phyloP scores from a whole-genome alignment of 1,284 basidiomycete species.

The Rhodotorula sp. region DNA sequence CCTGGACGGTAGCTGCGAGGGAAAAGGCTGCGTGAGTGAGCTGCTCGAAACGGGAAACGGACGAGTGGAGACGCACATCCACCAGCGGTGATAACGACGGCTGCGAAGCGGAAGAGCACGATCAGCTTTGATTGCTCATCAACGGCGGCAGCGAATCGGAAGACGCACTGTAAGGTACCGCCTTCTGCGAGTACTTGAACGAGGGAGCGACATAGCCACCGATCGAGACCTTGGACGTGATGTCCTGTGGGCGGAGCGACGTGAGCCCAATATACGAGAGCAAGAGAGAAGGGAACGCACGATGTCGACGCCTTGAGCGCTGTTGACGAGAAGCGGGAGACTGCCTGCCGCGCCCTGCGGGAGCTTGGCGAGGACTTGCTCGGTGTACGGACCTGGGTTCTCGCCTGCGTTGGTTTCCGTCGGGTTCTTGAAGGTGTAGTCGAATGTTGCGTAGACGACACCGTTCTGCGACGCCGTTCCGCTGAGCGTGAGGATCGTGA shows the following conservation, averaged over 20 bases:
- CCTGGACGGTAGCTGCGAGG: neutral
- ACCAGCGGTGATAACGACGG: constrained; percentile 4
- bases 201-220: constrained; percentile 30
- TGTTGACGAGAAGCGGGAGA: constrained; percentile 16
- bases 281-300: neutral
- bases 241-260: constrained; percentile 8
- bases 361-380: constrained; percentile 23
- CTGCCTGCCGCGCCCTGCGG: constrained; percentile 13
- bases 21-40: neutral
- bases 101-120: neutral
- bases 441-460: constrained; percentile 16
- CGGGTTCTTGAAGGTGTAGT: constrained; percentile 14
- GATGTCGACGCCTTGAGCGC: constrained; percentile 18
- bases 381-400: constrained; percentile 24
- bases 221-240: constrained; percentile 14
- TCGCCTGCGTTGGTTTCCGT: constrained; percentile 21
- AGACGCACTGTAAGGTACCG: constrained; percentile 18
- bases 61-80: neutral
- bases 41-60: neutral
- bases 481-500: constrained; percentile 14
- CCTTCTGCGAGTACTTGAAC: constrained; percentile 28
- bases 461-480: constrained; percentile 25
- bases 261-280: neutral
- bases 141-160: too few relatives aligned
- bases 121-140: neutral